Evolutionary conservation across 495 filamentous ascomycete species (phyloP).

Genomic region (Thozetella sp.): DNA sequence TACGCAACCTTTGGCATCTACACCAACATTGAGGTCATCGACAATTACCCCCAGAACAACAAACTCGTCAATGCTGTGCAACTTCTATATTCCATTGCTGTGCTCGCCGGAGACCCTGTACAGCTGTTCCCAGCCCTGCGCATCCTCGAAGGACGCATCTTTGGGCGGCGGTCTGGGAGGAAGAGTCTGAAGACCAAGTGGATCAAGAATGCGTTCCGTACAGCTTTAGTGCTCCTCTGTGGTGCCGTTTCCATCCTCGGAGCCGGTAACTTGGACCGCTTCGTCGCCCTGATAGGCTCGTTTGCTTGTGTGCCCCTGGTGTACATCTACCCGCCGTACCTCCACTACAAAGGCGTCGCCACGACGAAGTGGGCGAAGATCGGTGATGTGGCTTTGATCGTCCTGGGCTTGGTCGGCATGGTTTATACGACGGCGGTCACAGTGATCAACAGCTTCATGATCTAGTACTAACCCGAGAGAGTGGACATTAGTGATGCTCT

Average conservation of each 20-base stretch:
- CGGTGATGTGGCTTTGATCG: constrained; percentile 57
- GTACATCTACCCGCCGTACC: constrained; percentile 83
- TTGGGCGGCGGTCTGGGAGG: constrained; percentile 58
- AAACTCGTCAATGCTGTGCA: constrained; percentile 67
- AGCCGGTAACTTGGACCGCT: constrained; percentile 63
- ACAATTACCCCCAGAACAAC: constrained; percentile 63
- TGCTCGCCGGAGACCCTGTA: constrained; percentile 63
- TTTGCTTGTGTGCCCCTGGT: constrained; percentile 82
- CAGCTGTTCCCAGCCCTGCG: constrained; percentile 66
- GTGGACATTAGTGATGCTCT: not conserved
- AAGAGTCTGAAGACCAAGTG: constrained; percentile 56
- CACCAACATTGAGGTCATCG: constrained; percentile 64
- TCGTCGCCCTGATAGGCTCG: constrained; percentile 64
- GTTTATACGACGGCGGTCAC: constrained; percentile 64
- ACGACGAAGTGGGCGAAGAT: constrained; percentile 41
- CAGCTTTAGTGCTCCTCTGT: constrained; percentile 46
- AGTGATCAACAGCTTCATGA: constrained; percentile 39
- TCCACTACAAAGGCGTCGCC: constrained; percentile 64
- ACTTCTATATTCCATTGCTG: constrained; percentile 65
- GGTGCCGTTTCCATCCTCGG: constrained; percentile 53
- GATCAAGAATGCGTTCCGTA: constrained; percentile 65
- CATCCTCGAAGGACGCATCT: constrained; percentile 59
- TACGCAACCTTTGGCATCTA: constrained; percentile 63
- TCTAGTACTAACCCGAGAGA: not conserved
- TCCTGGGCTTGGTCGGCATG: constrained; percentile 59